Conservation (phyloP, 768 basidiomycete genomes). For the Kwoniella newhampshirensis region DNA sequence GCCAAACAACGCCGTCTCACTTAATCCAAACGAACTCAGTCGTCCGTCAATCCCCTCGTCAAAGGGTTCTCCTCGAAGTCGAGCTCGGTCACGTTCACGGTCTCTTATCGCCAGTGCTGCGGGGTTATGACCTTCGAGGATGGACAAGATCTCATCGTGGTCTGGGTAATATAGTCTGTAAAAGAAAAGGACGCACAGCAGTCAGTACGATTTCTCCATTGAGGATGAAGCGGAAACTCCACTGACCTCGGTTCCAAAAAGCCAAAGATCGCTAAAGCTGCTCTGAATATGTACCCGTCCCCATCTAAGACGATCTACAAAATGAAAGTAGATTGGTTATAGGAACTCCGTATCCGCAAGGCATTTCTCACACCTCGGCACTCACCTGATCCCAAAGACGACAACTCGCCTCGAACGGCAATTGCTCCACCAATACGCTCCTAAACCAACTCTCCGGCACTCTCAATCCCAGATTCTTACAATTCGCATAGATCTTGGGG, state of each 20-base stretch:
- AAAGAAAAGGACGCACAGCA: neutral
- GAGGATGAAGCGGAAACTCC: constrained; percentile 5
- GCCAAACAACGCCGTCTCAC: constrained; percentile 45
- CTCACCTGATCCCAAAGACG: constrained; percentile 51
- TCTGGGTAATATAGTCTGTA: constrained; percentile 50
- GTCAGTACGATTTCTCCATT: neutral
- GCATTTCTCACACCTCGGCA: neutral
- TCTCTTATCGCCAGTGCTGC: constrained; percentile 45
- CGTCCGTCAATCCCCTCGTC: constrained; percentile 46
- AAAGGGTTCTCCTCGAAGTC: constrained; percentile 43
- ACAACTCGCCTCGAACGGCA: constrained; percentile 49
- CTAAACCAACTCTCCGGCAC: constrained; percentile 50
- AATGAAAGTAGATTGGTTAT: neutral
- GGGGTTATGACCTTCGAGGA: constrained; percentile 48
- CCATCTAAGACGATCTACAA: constrained; percentile 48
- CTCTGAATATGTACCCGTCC: constrained; percentile 50
- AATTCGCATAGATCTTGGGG: constrained; percentile 52
- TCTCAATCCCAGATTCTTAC: constrained; percentile 47
- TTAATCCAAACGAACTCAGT: constrained; percentile 46
- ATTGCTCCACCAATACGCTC: constrained; percentile 47
- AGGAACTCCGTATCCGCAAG: neutral
- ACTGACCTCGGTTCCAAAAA: constrained; percentile 52
- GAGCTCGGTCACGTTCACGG: constrained; percentile 48
- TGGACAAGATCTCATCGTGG: constrained; percentile 45
- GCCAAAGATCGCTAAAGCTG: constrained; percentile 49